These are phyloP conservation scores for Erysiphe pulchra DNA, from an alignment of 2,329 filamentous ascomycete genomes.

Conservation along the genomic window DNA sequence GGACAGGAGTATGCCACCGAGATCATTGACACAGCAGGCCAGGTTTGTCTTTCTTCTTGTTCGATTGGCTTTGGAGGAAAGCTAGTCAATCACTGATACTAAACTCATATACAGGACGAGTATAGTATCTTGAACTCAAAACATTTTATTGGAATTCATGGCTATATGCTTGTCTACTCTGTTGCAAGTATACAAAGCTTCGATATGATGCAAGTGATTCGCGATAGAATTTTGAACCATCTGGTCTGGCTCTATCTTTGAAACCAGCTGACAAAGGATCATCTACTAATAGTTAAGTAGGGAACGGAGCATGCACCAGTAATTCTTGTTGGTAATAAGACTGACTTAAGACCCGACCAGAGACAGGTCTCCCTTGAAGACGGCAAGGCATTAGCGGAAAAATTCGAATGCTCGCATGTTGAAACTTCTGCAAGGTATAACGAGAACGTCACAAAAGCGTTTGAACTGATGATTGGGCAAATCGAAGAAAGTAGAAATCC, in stretches of 20 bases:
- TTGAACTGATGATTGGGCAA: constrained; percentile 81
- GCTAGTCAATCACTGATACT: too few species aligned
- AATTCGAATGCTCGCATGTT: constrained; percentile 80
- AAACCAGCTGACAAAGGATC: not conserved
- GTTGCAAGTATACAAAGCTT: constrained; percentile 83
- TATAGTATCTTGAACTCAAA: constrained; percentile 97
- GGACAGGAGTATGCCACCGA: constrained; percentile 85
- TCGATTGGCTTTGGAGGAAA: not conserved
- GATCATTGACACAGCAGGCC: constrained; percentile 93
- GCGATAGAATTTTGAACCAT: constrained; percentile 93
- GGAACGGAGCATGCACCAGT: constrained; percentile 82
- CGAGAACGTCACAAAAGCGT: constrained; percentile 77
- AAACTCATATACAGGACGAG: constrained; percentile 40
- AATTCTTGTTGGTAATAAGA: constrained; percentile 92
- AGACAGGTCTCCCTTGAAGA: constrained; percentile 73
- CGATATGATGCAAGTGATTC: constrained; percentile 89
- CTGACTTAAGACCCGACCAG: constrained; percentile 75
- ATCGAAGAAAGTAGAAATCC: constrained; percentile 90
- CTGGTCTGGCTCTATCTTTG: constrained; percentile 31
- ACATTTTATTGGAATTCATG: constrained; percentile 97
- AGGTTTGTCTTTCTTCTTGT: constrained; percentile 25
- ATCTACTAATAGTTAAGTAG: constrained; percentile 18
- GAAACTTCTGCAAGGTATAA: constrained; percentile 88
- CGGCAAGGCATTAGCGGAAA: constrained; percentile 59
- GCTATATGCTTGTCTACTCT: constrained; percentile 97